Evolutionary conservation across 441 rosid genomes (phyloP).

Genomic region (Biscutella laevigata): DNA sequence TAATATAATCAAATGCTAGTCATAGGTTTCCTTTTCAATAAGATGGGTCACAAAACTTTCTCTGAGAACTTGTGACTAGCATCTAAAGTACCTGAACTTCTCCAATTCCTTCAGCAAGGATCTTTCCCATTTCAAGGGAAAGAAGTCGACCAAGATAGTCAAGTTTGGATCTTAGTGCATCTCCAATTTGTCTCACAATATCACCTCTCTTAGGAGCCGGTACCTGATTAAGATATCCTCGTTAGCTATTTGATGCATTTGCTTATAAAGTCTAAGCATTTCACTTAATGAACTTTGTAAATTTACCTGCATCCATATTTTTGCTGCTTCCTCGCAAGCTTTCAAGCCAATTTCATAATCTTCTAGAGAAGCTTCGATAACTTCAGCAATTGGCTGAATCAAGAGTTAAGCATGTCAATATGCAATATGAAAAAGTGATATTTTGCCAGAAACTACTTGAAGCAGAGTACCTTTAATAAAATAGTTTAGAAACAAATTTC

Average conservation of each 20-base stretch:
- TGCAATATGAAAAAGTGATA: no score
- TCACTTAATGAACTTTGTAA: neutral
- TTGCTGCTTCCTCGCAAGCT: conserved; percentile 79
- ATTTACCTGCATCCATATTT: conserved; percentile 78
- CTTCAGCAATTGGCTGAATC: conserved; percentile 69
- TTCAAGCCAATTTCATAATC: conserved; percentile 76
- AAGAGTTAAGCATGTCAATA: neutral
- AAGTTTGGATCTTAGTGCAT: conserved; percentile 74
- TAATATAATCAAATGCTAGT: neutral
- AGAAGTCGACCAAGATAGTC: conserved; percentile 76
- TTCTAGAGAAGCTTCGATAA: conserved; percentile 63
- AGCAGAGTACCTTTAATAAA: no score
- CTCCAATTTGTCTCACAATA: conserved; percentile 91
- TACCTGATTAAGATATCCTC: conserved; percentile 37
- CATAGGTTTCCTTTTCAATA: neutral
- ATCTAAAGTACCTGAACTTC: conserved; percentile 68
- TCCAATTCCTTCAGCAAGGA: conserved; percentile 91
- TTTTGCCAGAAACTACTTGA: no score
- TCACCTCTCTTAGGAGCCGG: conserved; percentile 98
- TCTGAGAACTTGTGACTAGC: neutral
- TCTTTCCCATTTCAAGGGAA: conserved; percentile 97
- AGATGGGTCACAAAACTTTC: no score
- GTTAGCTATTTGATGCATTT: neutral
- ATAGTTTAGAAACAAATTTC: no score
- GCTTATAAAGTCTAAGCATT: neutral